Evolutionary conservation across 2,329 filamentous ascomycete genomes (phyloP), one percentile per base, ranked within the genome.

Genomic region (Aspergillus sp.): DNA sequence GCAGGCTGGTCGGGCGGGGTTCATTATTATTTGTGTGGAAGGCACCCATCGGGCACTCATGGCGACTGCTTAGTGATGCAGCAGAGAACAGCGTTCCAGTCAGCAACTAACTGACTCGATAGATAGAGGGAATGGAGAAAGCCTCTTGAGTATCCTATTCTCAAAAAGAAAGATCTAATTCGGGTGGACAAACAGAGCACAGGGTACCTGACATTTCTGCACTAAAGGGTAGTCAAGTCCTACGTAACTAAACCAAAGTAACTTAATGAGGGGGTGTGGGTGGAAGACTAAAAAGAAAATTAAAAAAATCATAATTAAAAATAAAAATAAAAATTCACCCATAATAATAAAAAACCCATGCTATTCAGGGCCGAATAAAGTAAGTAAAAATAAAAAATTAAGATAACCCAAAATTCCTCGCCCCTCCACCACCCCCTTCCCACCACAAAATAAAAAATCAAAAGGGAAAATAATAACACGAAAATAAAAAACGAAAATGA

Each of bases 21-120:
- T 38, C 12, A 36, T 36, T 36, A 36, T 36, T 36, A 5, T 36
- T 36, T 36, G 32, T 36, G 32, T 36, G 32, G 45, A 25, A 25
- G 45, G 48, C 53, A 56, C 30, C 43, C 32, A 62, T 58, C 54
- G 58, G 58, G 61, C 51, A 51, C 48, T 43, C 36, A 58, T 25
- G 17, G 57, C 19, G 52, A 63, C 54, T 58, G 55, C 62, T 39
- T 53, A 62, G 32, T 36, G 32, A 36, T 36, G 32, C 32, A 36
- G 32, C 32, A 36, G 32, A 13, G 15, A 36, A 36, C 32, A 36
- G 12, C 32, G 15, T 13, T 36, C 32, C 12, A 13, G 32, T 36
- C 32, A 36, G 32, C 12, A 36, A 5, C 4, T 5, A 36, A 36
- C 32, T 15, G 32, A 36, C 32, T 36, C 12, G 12, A 36, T 36